Evolutionary conservation across 2,329 filamentous ascomycete genomes (phyloP).

Genomic region (Scopulariopsis brevicaulis): DNA sequence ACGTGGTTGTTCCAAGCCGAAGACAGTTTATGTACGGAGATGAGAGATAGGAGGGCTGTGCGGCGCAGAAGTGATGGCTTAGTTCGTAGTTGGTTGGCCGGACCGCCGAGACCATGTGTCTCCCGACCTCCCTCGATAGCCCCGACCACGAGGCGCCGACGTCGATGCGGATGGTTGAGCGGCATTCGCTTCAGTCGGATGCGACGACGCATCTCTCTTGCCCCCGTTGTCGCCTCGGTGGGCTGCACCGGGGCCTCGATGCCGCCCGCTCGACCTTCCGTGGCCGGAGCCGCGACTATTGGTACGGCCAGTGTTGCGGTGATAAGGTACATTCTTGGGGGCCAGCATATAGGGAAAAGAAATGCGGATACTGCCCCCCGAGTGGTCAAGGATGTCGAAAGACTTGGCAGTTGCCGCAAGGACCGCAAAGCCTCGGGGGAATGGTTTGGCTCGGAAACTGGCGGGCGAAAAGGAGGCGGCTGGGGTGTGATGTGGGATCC

Average conservation of each 20-base stretch:
- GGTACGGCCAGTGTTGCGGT: constrained; percentile 20
- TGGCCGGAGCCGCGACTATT: constrained; percentile 14
- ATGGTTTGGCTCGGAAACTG: constrained; percentile 37
- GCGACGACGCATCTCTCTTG: constrained; percentile 20
- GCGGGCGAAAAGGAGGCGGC: constrained; percentile 53
- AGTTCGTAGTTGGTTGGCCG: background rate
- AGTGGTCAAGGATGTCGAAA: constrained; percentile 19
- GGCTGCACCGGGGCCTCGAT: constrained; percentile 13
- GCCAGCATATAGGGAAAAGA: constrained; percentile 28
- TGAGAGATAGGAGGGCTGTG: background rate
- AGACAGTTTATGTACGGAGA: background rate
- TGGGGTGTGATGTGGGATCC: constrained; percentile 52
- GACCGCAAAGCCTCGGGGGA: constrained; percentile 39
- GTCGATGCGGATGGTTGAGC: constrained; percentile 8
- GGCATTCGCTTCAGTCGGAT: constrained; percentile 11
- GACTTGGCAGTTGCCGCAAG: constrained; percentile 21
- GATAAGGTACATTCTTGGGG: constrained; percentile 23
- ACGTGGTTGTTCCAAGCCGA: background rate
- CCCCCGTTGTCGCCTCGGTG: constrained; percentile 17
- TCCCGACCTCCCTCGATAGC: constrained; percentile 1
- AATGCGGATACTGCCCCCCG: constrained; percentile 24
- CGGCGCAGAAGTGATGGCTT: background rate
- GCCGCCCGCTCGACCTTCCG: constrained; percentile 15
- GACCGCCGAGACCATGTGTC: constrained; percentile 2
- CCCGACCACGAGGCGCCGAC: constrained; percentile 8